Evolutionary conservation across 2,329 filamentous ascomycete genomes (phyloP).

Genomic region (Chrysoporthe cubensis): DNA sequence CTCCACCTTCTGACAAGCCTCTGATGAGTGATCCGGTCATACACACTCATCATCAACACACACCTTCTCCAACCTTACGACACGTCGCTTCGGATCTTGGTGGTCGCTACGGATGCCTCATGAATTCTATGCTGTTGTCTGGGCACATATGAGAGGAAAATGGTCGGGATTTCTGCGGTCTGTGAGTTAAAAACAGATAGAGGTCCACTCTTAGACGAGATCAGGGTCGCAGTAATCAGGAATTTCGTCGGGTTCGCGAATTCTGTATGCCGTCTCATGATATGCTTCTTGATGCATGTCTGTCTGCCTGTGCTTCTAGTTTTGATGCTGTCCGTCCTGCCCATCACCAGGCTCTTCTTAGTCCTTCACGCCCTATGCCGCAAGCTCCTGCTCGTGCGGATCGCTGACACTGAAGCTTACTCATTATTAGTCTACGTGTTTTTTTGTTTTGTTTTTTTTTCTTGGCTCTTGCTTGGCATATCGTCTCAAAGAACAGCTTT

Average conservation of each 20-base stretch:
- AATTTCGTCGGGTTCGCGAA: constrained; percentile 26
- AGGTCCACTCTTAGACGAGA: constrained; percentile 39
- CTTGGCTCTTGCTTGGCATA: too few relatives aligned
- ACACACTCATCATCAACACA: constrained; percentile 24
- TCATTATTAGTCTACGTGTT: not conserved
- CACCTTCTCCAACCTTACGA: constrained; percentile 22
- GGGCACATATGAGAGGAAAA: constrained; percentile 38
- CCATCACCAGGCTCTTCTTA: not conserved
- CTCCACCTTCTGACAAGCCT: constrained; percentile 25
- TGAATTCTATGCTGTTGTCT: constrained; percentile 37
- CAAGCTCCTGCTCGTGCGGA: too few relatives aligned
- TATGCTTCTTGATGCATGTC: not conserved
- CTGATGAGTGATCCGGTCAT: constrained; percentile 25
- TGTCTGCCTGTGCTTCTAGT: not conserved
- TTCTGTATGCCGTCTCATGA: not conserved
- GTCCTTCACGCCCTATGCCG: not conserved
- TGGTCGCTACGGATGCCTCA: constrained; percentile 30
- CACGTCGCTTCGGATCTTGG: constrained; percentile 34
- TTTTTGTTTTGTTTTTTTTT: too few relatives aligned
- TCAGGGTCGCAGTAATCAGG: constrained; percentile 31
- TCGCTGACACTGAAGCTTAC: not conserved
- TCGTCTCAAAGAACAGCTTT: too few relatives aligned
- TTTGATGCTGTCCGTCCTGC: not conserved
- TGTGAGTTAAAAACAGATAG: constrained; percentile 39
- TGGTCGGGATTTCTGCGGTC: constrained; percentile 38